Evolutionary conservation across 177 flowering plant species (phyloP), one percentile per base, ranked within the genome.

Genomic region (Vitis hybrid): DNA sequence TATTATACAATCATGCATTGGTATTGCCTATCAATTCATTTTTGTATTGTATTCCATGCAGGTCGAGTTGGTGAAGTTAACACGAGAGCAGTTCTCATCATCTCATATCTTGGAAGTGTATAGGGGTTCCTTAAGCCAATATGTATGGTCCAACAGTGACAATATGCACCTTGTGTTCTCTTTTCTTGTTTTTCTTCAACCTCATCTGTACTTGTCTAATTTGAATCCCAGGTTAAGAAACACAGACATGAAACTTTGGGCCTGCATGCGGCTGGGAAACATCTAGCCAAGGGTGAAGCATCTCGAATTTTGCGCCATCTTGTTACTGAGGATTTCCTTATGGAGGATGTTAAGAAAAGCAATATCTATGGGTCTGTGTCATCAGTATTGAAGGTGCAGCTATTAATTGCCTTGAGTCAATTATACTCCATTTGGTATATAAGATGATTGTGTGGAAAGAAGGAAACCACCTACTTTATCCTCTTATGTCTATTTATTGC

Each of bases 201-300:
- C 29, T 16, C 15, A 68, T 31, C 19, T 66, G 62, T 77, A 9
- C 59, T 59, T 53, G 4, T 10, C 1, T 59, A 50, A 8, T 73
- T 53, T 20, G 50, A 54, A 49, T 54, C 20, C 20, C 54, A 95
- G 99, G 98, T 95, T 70, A 95, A 91, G 86, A 95, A 85, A 75
- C 83, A 88, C 79, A 81, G 82, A 67, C 99, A 95, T 76, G 80
- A 95, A 26, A 78, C 53, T 3, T 74, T 87, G 79, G 81, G 73
- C 67, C 80, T 90, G 72, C 98, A 95, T 84, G 98, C 97, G 68
- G 91, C 97, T 68, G 99, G 98, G 51, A 93, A 91, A 79, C 83
- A 81, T 77, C 77, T 95, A 57, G 77, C 81, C 9, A 95, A 93
- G 72, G 89, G 85, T 61, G 97, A 93, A 77, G 98, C 96, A 26